Evolutionary conservation across 2,329 filamentous ascomycete species (phyloP).

Genomic region (Tolypocladium inflatum): DNA sequence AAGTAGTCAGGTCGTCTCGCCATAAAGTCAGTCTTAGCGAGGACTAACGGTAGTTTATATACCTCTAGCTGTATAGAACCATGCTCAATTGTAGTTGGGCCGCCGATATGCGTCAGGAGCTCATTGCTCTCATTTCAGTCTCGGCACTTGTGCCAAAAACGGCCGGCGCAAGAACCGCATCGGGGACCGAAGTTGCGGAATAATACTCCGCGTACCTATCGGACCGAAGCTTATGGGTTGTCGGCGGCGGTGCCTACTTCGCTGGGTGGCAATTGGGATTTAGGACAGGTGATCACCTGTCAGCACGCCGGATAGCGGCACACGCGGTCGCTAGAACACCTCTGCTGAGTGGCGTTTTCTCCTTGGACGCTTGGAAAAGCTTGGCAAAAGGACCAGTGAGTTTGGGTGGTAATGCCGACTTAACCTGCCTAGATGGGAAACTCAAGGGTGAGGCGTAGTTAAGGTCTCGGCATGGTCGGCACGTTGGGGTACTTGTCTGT

Average conservation of each 20-base stretch:
- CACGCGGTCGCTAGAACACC: not conserved
- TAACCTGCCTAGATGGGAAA: not conserved
- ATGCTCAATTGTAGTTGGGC: not conserved
- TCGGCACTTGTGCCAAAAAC: not conserved
- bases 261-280: not conserved
- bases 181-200: not conserved
- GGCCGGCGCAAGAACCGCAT: not conserved
- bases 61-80: not conserved
- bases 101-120: not conserved
- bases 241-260: not conserved
- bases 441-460: not conserved
- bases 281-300: not conserved
- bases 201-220: not conserved
- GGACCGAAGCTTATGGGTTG: not conserved
- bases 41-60: not conserved
- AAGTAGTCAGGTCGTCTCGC: not conserved
- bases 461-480: not conserved
- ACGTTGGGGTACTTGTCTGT: not conserved
- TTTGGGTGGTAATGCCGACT: not conserved
- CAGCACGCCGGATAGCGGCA: not conserved
- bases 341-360: not conserved
- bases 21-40: fast-evolving
- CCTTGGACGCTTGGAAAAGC: not conserved
- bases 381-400: not conserved
- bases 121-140: not conserved